Evolutionary conservation across 2,329 filamentous ascomycete genomes (phyloP), one percentile per base, ranked within the genome.

Genomic region (Scolecobasidium constrictum): DNA sequence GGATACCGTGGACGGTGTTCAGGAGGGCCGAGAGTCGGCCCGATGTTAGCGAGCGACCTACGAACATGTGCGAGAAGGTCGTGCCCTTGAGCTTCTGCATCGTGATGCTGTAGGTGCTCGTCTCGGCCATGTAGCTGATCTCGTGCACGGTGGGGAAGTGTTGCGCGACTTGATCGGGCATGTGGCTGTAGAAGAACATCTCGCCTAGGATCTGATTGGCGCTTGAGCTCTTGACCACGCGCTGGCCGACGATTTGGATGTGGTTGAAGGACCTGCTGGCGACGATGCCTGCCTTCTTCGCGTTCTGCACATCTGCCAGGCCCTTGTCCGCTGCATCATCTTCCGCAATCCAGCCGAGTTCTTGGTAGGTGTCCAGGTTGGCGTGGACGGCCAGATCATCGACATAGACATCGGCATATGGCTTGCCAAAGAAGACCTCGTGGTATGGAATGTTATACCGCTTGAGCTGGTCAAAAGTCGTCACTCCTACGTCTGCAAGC

Each of bases 341-440:
- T 37, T 56, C 55, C 12, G 56, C 53, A 18, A 57, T 47, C 54
- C 55, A 57, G 40, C 55, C 55, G 31, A 57, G 51, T 43, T 57
- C 54, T 11, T 49, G 47, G 49, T 49, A 50, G 0, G 54, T 57
- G 39, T 56, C 53, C 20, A 57, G 42, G 43, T 57, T 56, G 38
- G 54, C 51, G 36, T 57, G 54, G 34, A 57, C 49, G 17, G 49
- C 49, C 15, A 49, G 36, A 39, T 50, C 46, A 43, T 56, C 53
- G 28, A 57, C 48, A 40, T 57, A 56, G n/a, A 56, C 22, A 16
- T 36, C 15, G 34, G 34, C 34, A 16, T 36, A 36, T 17, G 34
- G 34, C 15, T 36, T 36, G 12, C 34, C 34, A 16, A 36, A 36
- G 34, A 11, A 17, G 7, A 36, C 7, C 9, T 36, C 34, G 16